Conservation (phyloP, 352 stramenopile species). For the Discostella stelligera region DNA sequence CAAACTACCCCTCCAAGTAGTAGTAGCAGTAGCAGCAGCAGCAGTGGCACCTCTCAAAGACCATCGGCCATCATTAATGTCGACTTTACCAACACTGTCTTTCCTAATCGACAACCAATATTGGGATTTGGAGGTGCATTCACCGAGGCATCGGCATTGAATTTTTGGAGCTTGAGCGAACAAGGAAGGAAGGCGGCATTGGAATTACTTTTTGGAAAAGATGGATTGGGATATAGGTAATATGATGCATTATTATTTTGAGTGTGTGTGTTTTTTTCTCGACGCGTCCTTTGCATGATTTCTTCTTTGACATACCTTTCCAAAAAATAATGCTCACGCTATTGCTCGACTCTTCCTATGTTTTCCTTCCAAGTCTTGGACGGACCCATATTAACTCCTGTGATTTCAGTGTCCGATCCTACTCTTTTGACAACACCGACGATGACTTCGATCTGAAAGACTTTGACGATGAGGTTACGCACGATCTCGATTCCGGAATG, state of each 20-base stretch:
- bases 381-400: constrained; percentile 81
- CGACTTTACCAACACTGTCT: constrained; percentile 49
- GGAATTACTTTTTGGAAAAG: constrained; percentile 75
- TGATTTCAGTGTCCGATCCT: constrained; percentile 78
- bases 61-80: constrained; percentile 62
- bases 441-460: constrained; percentile 74
- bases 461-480: constrained; percentile 70
- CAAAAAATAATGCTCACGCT: neutral
- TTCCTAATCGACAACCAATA: constrained; percentile 59
- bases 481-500: constrained; percentile 77
- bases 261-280: constrained; percentile 1
- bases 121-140: constrained; percentile 81
- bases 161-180: constrained; percentile 64
- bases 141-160: constrained; percentile 72
- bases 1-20: neutral
- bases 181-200: constrained; percentile 60
- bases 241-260: neutral
- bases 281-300: neutral
- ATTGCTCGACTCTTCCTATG: neutral
- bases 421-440: constrained; percentile 72
- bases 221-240: constrained; percentile 70
- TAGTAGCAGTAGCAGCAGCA: neutral
- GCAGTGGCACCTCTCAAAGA: neutral
- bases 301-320: too few relatives aligned
- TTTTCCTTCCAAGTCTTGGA: constrained; percentile 26